Evolutionary conservation across 345 rosid genomes (phyloP).

Genomic region (Hibiscus trionum): DNA sequence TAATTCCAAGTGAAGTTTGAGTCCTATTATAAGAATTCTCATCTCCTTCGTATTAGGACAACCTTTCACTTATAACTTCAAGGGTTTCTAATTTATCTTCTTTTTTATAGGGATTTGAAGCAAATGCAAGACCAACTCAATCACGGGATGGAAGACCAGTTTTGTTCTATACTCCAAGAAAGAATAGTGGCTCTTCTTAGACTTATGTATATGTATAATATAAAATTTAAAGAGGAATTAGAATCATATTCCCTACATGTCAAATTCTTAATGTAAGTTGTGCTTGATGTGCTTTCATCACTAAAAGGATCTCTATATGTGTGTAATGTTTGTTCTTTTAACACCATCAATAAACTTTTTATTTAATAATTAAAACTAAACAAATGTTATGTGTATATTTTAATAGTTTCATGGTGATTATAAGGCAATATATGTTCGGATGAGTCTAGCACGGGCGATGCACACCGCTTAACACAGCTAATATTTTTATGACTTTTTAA

Average conservation of each 20-base stretch:
- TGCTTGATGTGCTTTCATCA: neutral
- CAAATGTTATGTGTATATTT: too few species aligned
- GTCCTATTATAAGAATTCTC: too few species aligned
- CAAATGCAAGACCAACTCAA: slow-evolving; percentile 66
- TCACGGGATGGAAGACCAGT: slow-evolving; percentile 33
- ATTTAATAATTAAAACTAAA: too few species aligned
- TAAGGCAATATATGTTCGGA: too few species aligned
- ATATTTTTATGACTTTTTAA: too few species aligned
- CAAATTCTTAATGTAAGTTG: neutral
- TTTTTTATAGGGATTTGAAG: slow-evolving; percentile 41
- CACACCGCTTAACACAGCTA: too few species aligned
- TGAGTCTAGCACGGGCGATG: too few species aligned
- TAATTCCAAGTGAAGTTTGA: too few species aligned
- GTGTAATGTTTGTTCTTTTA: neutral
- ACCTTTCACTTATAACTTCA: too few species aligned
- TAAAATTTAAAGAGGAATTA: neutral
- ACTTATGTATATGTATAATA: neutral
- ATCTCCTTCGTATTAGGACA: too few species aligned
- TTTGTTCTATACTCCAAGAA: slow-evolving; percentile 28
- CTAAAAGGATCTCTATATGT: neutral
- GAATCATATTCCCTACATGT: neutral
- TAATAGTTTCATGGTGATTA: too few species aligned
- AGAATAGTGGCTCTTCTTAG: neutral
- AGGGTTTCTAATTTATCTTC: neutral
- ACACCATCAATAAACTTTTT: too few species aligned